Conservation (phyloP, 768 basidiomycete genomes). For the Leccinum boreale region DNA sequence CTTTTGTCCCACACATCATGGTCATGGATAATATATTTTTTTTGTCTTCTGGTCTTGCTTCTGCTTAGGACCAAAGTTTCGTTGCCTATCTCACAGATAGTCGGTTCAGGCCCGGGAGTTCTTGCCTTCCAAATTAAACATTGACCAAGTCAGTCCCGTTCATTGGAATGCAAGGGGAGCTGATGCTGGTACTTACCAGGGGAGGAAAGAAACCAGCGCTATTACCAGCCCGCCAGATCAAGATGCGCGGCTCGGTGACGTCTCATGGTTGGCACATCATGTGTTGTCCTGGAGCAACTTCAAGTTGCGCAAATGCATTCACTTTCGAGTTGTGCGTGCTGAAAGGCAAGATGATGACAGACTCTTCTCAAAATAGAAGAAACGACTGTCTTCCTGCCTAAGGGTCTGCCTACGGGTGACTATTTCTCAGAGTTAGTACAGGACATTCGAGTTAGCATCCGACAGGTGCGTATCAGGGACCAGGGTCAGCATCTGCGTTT, state of each 20-base stretch:
- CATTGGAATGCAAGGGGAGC: not conserved
- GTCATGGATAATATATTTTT: too few species aligned
- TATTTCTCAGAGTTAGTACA: not conserved
- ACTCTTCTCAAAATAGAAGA: too few species aligned
- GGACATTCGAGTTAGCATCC: too few species aligned
- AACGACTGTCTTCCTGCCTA: too few species aligned
- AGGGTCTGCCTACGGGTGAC: too few species aligned
- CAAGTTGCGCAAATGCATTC: too few species aligned
- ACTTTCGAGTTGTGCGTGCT: not conserved
- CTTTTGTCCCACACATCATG: not conserved
- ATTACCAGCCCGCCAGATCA: not conserved
- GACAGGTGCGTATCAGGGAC: too few species aligned
- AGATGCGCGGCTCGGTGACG: not conserved
- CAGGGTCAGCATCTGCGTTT: too few species aligned
- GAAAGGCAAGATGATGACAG: not conserved
- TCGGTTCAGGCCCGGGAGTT: not conserved
- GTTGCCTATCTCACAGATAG: not conserved
- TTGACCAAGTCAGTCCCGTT: not conserved
- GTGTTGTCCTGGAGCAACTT: too few species aligned
- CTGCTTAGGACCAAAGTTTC: not conserved
- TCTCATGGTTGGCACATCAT: not conserved
- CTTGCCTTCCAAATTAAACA: not conserved
- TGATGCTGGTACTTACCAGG: not conserved
- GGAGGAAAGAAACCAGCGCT: not conserved
- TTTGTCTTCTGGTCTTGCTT: too few species aligned